Evolutionary conservation across 1,139 yeast species (phyloP).

Genomic region (Saccharomyces uvarum): DNA sequence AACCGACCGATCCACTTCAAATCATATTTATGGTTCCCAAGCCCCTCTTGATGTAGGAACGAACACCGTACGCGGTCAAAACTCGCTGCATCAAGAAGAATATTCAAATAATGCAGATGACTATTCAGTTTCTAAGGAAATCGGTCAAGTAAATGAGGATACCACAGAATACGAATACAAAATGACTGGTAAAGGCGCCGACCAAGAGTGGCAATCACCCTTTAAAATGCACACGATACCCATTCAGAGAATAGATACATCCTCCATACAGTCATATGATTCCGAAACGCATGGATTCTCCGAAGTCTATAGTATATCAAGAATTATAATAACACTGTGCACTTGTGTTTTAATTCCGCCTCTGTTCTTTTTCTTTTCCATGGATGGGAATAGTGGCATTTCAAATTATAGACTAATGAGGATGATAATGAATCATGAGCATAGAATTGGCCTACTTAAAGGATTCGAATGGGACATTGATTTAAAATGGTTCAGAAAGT

Average conservation of each 20-base stretch:
- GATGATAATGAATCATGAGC: constrained; percentile 17
- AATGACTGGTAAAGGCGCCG: background rate
- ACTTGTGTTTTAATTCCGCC: constrained; percentile 25
- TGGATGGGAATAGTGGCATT: constrained; percentile 16
- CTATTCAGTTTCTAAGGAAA: constrained; percentile 6
- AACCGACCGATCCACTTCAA: background rate
- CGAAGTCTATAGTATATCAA: constrained; percentile 20
- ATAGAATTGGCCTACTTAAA: constrained; percentile 16
- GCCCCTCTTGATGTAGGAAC: background rate
- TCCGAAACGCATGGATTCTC: background rate
- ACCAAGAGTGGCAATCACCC: background rate
- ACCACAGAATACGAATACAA: background rate
- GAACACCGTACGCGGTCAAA: background rate
- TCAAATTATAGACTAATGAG: constrained; percentile 19
- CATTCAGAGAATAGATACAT: background rate
- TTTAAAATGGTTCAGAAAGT: constrained; percentile 21
- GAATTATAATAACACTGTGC: constrained; percentile 13
- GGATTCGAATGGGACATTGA: constrained; percentile 27
- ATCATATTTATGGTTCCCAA: background rate
- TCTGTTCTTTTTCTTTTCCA: constrained; percentile 23
- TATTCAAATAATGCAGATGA: background rate
- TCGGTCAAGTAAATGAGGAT: background rate
- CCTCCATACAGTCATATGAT: constrained; percentile 12
- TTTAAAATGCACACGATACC: background rate
- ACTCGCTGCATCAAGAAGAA: background rate